phyloP scores from a whole-genome alignment of 208 protist species.

The Crithidia brevicula region DNA sequence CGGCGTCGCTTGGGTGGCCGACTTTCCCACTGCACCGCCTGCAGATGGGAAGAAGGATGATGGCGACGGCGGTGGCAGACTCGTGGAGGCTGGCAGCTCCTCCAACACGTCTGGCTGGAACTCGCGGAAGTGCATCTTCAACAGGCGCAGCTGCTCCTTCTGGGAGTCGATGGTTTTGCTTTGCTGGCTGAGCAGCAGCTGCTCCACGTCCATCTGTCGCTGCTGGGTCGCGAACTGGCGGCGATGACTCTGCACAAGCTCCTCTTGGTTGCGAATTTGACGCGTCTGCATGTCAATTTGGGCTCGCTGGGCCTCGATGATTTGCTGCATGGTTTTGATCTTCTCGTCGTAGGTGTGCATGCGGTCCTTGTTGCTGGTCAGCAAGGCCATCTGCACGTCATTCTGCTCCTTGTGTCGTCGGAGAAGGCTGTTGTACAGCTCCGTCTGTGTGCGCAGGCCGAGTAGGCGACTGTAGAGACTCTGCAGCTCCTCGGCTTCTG shows the following conservation, averaged over 20 bases:
- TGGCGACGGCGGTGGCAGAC: neutral
- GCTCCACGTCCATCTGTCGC: slow-evolving; percentile 45
- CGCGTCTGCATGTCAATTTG: slow-evolving; percentile 81
- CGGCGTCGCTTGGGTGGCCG: neutral
- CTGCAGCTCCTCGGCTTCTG: slow-evolving; percentile 81
- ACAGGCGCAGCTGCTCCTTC: slow-evolving; percentile 32
- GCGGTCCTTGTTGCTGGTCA: slow-evolving; percentile 82
- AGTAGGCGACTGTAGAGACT: slow-evolving; percentile 74
- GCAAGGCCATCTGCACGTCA: slow-evolving; percentile 80
- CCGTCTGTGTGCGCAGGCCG: slow-evolving; percentile 71
- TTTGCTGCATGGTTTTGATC: slow-evolving; percentile 82
- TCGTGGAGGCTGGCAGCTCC: neutral
- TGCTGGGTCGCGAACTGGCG: slow-evolving; percentile 71
- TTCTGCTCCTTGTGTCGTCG: slow-evolving; percentile 86
- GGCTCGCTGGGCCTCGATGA: slow-evolving; percentile 75
- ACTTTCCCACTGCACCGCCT: neutral
- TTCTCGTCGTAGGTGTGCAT: slow-evolving; percentile 86
- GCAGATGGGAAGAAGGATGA: no score
- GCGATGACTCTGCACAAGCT: slow-evolving; percentile 71
- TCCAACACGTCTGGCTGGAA: slow-evolving; percentile 26
- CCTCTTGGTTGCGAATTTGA: slow-evolving; percentile 67
- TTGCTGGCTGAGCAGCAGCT: slow-evolving; percentile 28
- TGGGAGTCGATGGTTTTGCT: slow-evolving; percentile 41
- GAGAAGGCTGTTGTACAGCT: slow-evolving; percentile 85
- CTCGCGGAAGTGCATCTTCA: slow-evolving; percentile 30